A percentile compares a stretch with the other conserved stretches of the same genome.
These are phyloP conservation scores for Fraxinus ornus DNA, from an alignment of 305 asterid species.

Conservation along the genomic window DNA sequence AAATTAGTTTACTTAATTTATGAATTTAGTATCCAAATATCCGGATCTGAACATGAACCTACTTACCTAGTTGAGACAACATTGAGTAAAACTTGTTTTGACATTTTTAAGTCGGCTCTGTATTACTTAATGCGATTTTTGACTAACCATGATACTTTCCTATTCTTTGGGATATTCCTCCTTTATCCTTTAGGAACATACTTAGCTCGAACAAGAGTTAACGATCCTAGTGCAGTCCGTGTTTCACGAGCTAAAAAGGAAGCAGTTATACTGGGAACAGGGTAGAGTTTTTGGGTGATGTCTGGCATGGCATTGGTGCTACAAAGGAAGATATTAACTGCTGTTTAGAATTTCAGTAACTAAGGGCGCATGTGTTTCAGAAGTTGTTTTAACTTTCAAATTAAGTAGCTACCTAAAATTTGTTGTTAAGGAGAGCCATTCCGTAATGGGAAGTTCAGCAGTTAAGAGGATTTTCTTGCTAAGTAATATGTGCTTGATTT, in stretches of 20 bases:
- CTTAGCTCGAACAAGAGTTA: background rate
- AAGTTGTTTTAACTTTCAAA: background rate
- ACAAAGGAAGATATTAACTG: background rate
- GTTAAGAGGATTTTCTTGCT: background rate
- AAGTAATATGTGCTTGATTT: background rate
- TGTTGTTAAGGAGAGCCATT: background rate
- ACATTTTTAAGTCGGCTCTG: background rate
- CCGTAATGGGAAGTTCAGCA: background rate
- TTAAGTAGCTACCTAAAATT: background rate
- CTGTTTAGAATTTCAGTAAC: background rate
- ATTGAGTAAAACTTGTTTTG: background rate
- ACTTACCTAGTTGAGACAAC: background rate
- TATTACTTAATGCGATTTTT: background rate
- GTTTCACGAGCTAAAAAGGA: background rate
- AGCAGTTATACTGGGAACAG: background rate
- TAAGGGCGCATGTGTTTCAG: background rate
- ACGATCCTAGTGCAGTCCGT: background rate
- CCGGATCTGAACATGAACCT: background rate
- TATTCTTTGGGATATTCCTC: background rate
- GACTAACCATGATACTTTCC: background rate
- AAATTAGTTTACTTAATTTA: background rate
- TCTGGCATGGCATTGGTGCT: background rate
- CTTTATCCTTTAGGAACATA: background rate
- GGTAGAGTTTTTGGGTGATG: background rate
- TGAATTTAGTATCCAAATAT: background rate